A percentile compares a stretch with the other conserved stretches of the same genome.
Evolutionary conservation across 2,329 filamentous ascomycete species (phyloP).

Genomic region (Aspergillus sp.): DNA sequence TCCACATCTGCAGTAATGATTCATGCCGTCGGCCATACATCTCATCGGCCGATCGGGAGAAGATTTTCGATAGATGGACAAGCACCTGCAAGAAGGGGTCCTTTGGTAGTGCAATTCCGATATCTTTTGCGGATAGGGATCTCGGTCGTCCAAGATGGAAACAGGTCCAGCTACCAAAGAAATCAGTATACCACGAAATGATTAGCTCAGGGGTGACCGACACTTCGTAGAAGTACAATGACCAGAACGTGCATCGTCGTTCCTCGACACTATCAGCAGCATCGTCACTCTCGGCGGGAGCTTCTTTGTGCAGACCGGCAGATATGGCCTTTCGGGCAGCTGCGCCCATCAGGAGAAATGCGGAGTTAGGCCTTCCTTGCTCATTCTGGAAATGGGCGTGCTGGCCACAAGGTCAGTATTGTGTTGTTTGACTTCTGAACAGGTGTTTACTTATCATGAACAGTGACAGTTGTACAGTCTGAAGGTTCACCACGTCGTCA

Average conservation of each 20-base stretch:
- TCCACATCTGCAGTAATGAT: constrained; percentile 42
- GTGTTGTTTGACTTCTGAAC: fast-evolving
- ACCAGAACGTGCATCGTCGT: constrained; percentile 44
- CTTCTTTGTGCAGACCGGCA: constrained; percentile 49
- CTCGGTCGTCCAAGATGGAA: constrained; percentile 48
- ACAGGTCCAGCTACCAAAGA: constrained; percentile 44
- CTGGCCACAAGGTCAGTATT: constrained; percentile 14
- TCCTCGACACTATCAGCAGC: constrained; percentile 41
- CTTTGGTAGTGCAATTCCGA: constrained; percentile 41
- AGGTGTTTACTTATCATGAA: constrained; percentile 48
- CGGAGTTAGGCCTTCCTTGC: constrained; percentile 47
- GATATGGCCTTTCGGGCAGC: constrained; percentile 48
- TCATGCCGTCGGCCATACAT: constrained; percentile 48
- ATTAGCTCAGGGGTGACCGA: constrained; percentile 21
- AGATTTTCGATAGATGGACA: constrained; percentile 41
- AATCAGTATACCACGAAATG: not conserved
- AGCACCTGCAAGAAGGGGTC: constrained; percentile 44
- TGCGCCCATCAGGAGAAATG: constrained; percentile 45
- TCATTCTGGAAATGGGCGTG: constrained; percentile 50
- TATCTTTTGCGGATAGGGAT: constrained; percentile 42
- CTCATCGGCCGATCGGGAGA: constrained; percentile 44
- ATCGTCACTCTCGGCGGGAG: constrained; percentile 34
- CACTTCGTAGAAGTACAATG: constrained; percentile 49
- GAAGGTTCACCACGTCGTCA: constrained; percentile 50
- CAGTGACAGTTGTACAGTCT: constrained; percentile 47